phyloP scores from a whole-genome alignment of 345 rosid genomes.

The Eucalyptus urophylla region DNA sequence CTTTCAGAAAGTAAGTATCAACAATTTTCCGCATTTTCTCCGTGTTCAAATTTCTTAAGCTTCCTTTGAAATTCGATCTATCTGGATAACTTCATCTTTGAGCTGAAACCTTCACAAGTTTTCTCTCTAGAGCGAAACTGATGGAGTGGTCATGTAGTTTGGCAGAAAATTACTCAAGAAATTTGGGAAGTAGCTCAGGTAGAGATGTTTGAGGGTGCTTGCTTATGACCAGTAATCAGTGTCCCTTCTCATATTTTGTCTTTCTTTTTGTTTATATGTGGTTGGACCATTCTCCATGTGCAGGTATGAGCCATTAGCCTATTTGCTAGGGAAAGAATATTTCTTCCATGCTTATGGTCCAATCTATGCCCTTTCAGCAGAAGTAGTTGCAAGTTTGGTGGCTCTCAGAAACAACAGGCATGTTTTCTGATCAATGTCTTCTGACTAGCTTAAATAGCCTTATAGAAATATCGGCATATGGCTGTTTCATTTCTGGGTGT shows the following conservation, averaged over 20 bases:
- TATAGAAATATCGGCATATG: not conserved
- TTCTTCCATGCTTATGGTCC: conserved; percentile 97
- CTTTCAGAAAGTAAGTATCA: not conserved
- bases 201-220: not conserved
- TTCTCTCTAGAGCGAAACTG: not conserved
- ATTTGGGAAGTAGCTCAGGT: not conserved
- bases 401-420: conserved; percentile 76
- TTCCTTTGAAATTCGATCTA: not conserved
- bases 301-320: conserved; percentile 81
- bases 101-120: not conserved
- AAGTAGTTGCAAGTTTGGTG: conserved; percentile 71
- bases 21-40: not conserved
- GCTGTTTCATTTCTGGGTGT: not conserved
- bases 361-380: conserved; percentile 83
- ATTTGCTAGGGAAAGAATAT: conserved; percentile 79
- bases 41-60: not conserved
- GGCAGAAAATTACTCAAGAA: not conserved
- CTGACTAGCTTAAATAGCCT: not conserved
- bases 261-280: not conserved
- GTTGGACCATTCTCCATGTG: not conserved
- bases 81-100: not conserved
- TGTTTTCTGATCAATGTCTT: conserved; percentile 1
- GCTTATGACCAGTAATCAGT: not conserved
- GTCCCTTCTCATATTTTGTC: not conserved
- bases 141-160: not conserved